Evolutionary conservation across 1,284 basidiomycete genomes (phyloP), one percentile per base, ranked within the genome.

Genomic region (Marasmius sp.): DNA sequence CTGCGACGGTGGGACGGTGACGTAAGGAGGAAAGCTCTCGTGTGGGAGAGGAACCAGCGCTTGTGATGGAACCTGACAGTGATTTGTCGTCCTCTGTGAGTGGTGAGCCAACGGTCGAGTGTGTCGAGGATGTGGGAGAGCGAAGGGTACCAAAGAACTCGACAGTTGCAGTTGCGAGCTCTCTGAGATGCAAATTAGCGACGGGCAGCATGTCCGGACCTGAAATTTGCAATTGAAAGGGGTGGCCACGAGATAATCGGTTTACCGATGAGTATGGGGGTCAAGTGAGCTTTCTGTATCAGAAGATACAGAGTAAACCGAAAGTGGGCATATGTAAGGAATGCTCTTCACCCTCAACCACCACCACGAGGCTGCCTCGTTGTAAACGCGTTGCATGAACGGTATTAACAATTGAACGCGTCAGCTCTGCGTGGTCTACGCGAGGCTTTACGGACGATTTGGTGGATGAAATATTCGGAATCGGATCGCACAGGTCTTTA

Each of bases 161-260:
- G 78, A 86, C 78, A 61, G 85, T 84, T 52, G 80, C 79, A 71
- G 83, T 76, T 77, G 82, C 81, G 66, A 85, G 73, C 71, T 81
- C 80, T 80, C 79, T 82, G 72, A 87, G 77, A 73, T 83, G 82
- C 71, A 83, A 70, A 74, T 80, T 82, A 70, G 79, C 75, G 73
- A 81, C 75, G 67, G 79, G 76, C 65, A 79, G 74, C 80, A 83
- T 81, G 64, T 72, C 72, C 66, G 72, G 64, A 66, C 68, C 65
- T 64, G 69, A 67, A 72, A 68, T 70, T 73, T 68, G 72, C 75
- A 73, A 74, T 71, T 65, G 70, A 71, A 74, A 77, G 75, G 66
- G 66, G 58, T 76, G 69, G 69, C 65, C 65, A 68, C 66, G 61
- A 71, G 75, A 80, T 79, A 74, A 79, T 78, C 76, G 70, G 14